Evolutionary conservation across 2,329 filamentous ascomycete genomes (phyloP).

Genomic region (Ceratocystis albifundus): DNA sequence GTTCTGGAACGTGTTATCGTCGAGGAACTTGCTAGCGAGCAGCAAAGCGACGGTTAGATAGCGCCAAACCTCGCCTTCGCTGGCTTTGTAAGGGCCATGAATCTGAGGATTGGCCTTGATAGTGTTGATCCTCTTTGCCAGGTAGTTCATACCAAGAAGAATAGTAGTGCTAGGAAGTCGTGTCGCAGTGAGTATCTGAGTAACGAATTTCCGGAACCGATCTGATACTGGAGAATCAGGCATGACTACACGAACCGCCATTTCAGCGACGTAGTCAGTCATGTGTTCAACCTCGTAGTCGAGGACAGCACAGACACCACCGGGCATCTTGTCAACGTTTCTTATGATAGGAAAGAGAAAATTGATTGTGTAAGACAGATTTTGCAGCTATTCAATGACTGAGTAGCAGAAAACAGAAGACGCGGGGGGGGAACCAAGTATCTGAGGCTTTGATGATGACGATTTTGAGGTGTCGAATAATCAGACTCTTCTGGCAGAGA

Average conservation of each 20-base stretch:
- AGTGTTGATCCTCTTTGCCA: conserved; percentile 71
- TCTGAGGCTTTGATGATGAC: background rate
- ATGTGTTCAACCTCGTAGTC: conserved; percentile 96
- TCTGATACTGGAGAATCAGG: conserved; percentile 46
- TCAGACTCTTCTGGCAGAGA: background rate
- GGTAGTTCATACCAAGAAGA: conserved; percentile 77
- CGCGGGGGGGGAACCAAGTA: background rate
- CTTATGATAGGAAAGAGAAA: background rate
- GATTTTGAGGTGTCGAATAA: background rate
- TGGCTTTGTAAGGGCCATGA: conserved; percentile 43
- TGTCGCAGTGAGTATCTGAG: conserved; percentile 80
- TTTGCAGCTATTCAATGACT: background rate
- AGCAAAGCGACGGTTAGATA: conserved; percentile 76
- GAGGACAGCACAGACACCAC: conserved; percentile 84
- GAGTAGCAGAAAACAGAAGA: background rate
- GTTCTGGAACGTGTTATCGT: conserved; percentile 97
- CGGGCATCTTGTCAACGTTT: conserved; percentile 45
- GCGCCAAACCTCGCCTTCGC: conserved; percentile 67
- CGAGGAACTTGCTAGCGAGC: conserved; percentile 86
- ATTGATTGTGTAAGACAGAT: background rate
- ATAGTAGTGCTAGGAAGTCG: conserved; percentile 85
- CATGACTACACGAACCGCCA: conserved; percentile 53
- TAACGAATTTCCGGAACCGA: conserved; percentile 83
- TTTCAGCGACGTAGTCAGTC: conserved; percentile 89
- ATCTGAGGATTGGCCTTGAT: conserved; percentile 39